Conservation (phyloP, 345 rosid genomes). For the Excoecaria agallocha region DNA sequence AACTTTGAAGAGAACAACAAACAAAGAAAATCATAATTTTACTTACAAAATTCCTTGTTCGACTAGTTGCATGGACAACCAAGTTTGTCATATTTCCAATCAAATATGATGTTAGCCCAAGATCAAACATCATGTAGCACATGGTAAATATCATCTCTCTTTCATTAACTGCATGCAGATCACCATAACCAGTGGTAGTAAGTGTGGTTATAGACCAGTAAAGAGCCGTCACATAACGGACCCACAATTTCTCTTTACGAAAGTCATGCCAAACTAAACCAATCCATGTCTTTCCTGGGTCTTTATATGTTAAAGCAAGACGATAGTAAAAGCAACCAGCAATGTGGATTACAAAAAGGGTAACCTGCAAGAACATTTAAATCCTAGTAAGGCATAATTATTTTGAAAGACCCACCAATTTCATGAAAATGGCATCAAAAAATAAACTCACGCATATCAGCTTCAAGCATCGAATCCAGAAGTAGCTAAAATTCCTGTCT, state of each 20-base stretch:
- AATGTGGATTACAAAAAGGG: slow-evolving; percentile 68
- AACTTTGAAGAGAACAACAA: background rate
- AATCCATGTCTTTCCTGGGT: slow-evolving; percentile 61
- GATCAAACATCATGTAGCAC: slow-evolving; percentile 63
- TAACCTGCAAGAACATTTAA: slow-evolving; percentile 44
- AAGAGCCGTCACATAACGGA: slow-evolving; percentile 59
- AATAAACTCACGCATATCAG: slow-evolving; percentile 61
- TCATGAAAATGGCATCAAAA: background rate
- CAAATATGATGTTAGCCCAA: slow-evolving; percentile 69
- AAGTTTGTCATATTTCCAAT: slow-evolving; percentile 89
- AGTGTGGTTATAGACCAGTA: slow-evolving; percentile 88
- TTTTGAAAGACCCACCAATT: background rate
- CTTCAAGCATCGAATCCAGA: slow-evolving; percentile 63
- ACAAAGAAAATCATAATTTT: background rate
- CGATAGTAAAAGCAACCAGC: slow-evolving; percentile 72
- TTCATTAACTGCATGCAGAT: slow-evolving; percentile 65
- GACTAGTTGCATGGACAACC: slow-evolving; percentile 74
- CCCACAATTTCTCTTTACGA: slow-evolving; percentile 20
- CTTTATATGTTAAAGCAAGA: slow-evolving; percentile 44
- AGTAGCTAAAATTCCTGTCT: slow-evolving; percentile 67
- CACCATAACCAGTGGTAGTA: slow-evolving; percentile 84
- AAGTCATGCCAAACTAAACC: slow-evolving; percentile 46
- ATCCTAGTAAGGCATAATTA: slow-evolving; percentile 10
- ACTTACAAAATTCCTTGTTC: slow-evolving; percentile 87
- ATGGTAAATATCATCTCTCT: slow-evolving; percentile 61